These are phyloP conservation scores for Saccharomyces pastorianus DNA, from an alignment of 1,139 yeast genomes.

Conservation along the genomic window DNA sequence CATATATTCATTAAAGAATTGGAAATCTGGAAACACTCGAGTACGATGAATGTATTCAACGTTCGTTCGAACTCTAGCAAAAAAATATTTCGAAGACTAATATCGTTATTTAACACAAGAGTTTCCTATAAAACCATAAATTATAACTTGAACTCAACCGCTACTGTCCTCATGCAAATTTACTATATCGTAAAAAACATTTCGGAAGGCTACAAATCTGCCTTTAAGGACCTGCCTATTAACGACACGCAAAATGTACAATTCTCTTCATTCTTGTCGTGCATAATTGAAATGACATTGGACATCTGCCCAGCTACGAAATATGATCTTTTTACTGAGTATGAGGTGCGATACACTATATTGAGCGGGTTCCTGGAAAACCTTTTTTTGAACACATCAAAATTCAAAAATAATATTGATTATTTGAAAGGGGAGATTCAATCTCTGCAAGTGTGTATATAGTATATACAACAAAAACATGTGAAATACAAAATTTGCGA, in stretches of 20 bases:
- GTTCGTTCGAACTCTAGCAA: conserved; percentile 9
- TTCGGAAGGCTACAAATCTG: conserved; percentile 9
- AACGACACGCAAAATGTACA: conserved; percentile 3
- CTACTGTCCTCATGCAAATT: conserved; percentile 18
- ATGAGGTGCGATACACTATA: conserved; percentile 4
- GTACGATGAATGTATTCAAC: conserved; percentile 13
- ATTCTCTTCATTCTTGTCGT: conserved; percentile 1
- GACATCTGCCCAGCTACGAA: not conserved
- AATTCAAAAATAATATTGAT: conserved; percentile 3
- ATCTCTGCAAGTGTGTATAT: conserved; percentile 2
- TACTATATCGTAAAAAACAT: conserved; percentile 11
- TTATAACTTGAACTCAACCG: conserved; percentile 13
- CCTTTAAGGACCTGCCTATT: not conserved
- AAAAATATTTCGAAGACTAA: conserved; percentile 9
- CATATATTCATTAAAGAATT: conserved; percentile 15
- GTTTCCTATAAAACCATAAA: conserved; percentile 24
- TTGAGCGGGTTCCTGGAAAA: conserved; percentile 5
- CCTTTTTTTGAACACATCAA: conserved; percentile 3
- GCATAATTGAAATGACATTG: not conserved
- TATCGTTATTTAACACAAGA: conserved; percentile 15
- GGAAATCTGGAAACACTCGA: conserved; percentile 21
- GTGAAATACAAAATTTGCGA: no score
- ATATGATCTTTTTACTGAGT: not conserved
- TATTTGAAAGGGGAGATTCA: conserved; percentile 1
- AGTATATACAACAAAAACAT: not conserved